These are phyloP conservation scores for Hyparrhenia diplandra DNA, from an alignment of 176 grass and related monocot genomes.

Conservation along the genomic window DNA sequence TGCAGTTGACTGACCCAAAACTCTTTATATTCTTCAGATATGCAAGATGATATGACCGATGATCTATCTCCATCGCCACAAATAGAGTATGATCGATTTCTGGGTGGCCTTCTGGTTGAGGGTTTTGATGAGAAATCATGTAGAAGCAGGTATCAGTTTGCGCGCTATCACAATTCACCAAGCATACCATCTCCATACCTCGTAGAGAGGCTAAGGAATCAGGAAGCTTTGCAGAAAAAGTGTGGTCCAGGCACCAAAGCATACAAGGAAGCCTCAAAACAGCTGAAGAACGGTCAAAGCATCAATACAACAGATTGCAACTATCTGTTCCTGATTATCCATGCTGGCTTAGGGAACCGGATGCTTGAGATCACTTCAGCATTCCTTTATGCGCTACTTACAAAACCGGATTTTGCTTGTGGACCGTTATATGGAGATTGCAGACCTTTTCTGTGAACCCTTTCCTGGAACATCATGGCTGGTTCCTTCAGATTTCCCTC, in stretches of 20 bases:
- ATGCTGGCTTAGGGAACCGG: constrained; percentile 65
- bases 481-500: constrained; percentile 65
- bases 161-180: constrained; percentile 42
- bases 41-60: constrained; percentile 30
- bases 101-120: constrained; percentile 58
- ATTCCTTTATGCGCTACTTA: constrained; percentile 65
- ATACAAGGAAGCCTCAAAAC: constrained; percentile 46
- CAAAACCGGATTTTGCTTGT: constrained; percentile 65
- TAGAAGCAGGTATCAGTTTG: constrained; percentile 70
- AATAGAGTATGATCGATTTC: constrained; percentile 45
- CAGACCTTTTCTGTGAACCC: constrained; percentile 72
- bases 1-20: constrained; percentile 13
- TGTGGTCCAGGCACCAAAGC: constrained; percentile 62
- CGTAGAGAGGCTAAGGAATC: constrained; percentile 57
- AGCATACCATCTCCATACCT: constrained; percentile 62
- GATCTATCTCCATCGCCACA: constrained; percentile 33
- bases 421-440: constrained; percentile 56
- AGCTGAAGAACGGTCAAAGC: constrained; percentile 42
- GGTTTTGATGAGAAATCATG: constrained; percentile 71
- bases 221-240: constrained; percentile 66
- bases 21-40: constrained; percentile 21
- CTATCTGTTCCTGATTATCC: constrained; percentile 51
- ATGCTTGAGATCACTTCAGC: constrained; percentile 64
- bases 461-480: constrained; percentile 72
- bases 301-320: constrained; percentile 54